phyloP scores from a whole-genome alignment of 2,329 filamentous ascomycete genomes.

The Ophiocordyceps camponoti-saundersi region DNA sequence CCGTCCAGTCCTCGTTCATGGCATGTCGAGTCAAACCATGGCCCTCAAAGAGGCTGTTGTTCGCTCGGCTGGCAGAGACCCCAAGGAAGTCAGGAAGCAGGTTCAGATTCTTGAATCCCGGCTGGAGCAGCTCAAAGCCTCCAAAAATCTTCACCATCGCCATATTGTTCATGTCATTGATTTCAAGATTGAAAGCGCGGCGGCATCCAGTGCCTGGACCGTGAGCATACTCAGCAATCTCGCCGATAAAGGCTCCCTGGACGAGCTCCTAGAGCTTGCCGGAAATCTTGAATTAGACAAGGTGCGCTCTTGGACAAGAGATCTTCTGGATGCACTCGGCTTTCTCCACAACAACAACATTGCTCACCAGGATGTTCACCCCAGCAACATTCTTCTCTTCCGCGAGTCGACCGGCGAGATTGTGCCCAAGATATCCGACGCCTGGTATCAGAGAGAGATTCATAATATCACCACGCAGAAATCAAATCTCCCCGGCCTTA shows the following conservation, averaged over 20 bases:
- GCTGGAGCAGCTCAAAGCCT: constrained; percentile 55
- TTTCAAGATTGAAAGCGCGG: constrained; percentile 53
- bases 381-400: constrained; percentile 63
- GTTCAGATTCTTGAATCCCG: constrained; percentile 61
- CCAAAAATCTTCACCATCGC: constrained; percentile 58
- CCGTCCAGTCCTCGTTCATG: constrained; percentile 43
- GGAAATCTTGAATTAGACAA: constrained; percentile 57
- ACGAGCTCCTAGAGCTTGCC: constrained; percentile 65
- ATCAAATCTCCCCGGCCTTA: constrained; percentile 31
- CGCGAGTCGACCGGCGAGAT: constrained; percentile 51
- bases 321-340: constrained; percentile 74
- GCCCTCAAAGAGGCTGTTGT: constrained; percentile 57
- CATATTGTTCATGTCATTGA: constrained; percentile 68
- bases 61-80: constrained; percentile 37
- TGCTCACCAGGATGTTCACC: constrained; percentile 68
- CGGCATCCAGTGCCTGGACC: constrained; percentile 38
- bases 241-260: constrained; percentile 67
- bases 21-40: constrained; percentile 42
- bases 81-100: constrained; percentile 53
- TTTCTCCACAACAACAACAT: constrained; percentile 76
- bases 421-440: constrained; percentile 58
- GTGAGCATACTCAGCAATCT: constrained; percentile 61
- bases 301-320: constrained; percentile 78
- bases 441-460: constrained; percentile 51
- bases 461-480: constrained; percentile 41